A percentile compares a stretch with the other conserved stretches of the same genome.
Conservation (phyloP, 2,329 filamentous ascomycete genomes). For the Sporothrix dimorphospora region DNA sequence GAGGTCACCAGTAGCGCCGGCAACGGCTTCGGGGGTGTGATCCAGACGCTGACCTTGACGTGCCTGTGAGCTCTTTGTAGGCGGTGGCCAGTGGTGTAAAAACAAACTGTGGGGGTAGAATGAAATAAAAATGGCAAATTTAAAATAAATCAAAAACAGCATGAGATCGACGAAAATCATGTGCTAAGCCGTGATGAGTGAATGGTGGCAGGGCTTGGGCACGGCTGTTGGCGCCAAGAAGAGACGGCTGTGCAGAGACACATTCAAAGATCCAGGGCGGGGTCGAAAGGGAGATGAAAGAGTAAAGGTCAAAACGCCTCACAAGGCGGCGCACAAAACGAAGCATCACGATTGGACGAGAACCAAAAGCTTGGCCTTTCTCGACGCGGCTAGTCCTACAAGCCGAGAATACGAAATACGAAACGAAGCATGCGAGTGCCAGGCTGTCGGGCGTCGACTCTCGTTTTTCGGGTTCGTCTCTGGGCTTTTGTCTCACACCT, state of each 20-base stretch:
- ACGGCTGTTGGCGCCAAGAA: not conserved
- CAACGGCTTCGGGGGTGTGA: not conserved
- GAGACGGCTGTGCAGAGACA: not conserved
- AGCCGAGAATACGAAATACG: slow-evolving; percentile 10
- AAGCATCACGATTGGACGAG: not conserved
- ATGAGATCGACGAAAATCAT: not conserved
- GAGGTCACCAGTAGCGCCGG: not conserved
- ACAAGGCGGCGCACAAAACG: not conserved
- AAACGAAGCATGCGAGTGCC: slow-evolving; percentile 2
- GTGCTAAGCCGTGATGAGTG: not conserved
- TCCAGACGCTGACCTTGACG: not conserved
- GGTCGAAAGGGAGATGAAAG: not conserved
- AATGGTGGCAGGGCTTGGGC: not conserved
- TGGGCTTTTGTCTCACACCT: not conserved
- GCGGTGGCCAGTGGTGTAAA: not conserved
- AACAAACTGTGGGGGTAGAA: no score
- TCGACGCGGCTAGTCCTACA: not conserved
- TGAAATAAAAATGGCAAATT: not conserved
- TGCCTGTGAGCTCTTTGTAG: not conserved
- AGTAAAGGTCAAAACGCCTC: not conserved
- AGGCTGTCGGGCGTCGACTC: not conserved
- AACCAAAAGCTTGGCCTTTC: not conserved
- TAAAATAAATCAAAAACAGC: not conserved
- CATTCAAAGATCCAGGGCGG: not conserved
- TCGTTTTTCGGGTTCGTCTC: slow-evolving; percentile 7